Evolutionary conservation across 768 basidiomycete species (phyloP).

Genomic region (Suillus occidentalis): DNA sequence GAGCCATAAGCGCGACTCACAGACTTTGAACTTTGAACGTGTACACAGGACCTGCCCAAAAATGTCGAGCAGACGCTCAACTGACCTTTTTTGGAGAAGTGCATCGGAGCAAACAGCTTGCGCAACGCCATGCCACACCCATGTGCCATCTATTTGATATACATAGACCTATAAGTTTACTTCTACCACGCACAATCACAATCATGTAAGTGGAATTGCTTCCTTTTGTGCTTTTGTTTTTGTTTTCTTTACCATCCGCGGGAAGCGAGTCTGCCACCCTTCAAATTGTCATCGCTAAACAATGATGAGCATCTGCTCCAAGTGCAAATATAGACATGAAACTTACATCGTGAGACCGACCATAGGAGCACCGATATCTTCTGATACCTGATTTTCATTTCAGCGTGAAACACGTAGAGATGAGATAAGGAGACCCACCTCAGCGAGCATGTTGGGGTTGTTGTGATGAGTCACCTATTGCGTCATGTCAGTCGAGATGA

Average conservation of each 20-base stretch:
- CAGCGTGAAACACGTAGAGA: slow-evolving; percentile 7
- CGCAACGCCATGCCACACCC: background rate
- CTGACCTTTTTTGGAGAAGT: background rate
- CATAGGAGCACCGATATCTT: slow-evolving; percentile 89
- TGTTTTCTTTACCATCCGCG: slow-evolving; percentile 58
- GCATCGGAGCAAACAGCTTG: background rate
- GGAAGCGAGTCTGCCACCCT: slow-evolving; percentile 68
- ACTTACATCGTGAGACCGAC: slow-evolving; percentile 87
- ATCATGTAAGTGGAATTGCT: background rate
- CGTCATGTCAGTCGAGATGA: slow-evolving; percentile 11
- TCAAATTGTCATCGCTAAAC: slow-evolving; percentile 58
- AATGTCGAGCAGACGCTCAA: background rate
- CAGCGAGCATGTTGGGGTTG: slow-evolving; percentile 88
- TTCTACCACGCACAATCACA: slow-evolving; percentile 7
- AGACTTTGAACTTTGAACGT: background rate
- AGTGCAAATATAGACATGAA: slow-evolving; percentile 29
- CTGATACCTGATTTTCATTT: slow-evolving; percentile 56
- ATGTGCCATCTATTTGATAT: background rate
- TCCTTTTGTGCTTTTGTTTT: slow-evolving; percentile 5
- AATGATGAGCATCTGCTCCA: background rate
- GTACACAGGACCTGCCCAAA: background rate
- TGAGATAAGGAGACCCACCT: slow-evolving; percentile 43
- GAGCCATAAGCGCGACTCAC: background rate
- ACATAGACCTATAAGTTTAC: slow-evolving; percentile 11
- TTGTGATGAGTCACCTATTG: slow-evolving; percentile 87